Conservation (phyloP, 1,284 basidiomycete species). For the Pterulicium gracile region DNA sequence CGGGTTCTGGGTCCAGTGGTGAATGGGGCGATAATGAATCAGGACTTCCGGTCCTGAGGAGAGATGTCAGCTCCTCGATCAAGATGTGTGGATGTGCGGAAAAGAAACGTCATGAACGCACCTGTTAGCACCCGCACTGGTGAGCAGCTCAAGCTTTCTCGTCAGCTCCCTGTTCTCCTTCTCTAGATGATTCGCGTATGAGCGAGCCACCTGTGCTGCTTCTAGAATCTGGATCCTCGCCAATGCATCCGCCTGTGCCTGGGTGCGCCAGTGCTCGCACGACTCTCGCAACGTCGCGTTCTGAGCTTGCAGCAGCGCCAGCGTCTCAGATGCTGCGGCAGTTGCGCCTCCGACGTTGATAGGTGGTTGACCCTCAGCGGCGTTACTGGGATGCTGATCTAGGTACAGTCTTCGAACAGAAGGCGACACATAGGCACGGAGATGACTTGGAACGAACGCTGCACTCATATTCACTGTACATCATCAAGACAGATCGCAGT, state of each 20-base stretch:
- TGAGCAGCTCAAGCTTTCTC: background rate
- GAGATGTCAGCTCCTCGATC: background rate
- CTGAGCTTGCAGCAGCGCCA: background rate
- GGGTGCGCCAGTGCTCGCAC: background rate
- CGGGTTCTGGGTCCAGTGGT: background rate
- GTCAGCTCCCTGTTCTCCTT: background rate
- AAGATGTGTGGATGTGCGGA: background rate
- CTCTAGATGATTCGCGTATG: background rate
- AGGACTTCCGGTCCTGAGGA: background rate
- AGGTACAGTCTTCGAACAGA: background rate
- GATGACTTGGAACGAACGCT: background rate
- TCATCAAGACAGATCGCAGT: background rate
- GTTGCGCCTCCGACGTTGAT: background rate
- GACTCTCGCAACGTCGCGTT: background rate
- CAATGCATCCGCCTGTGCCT: background rate
- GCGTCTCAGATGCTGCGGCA: background rate
- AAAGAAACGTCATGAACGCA: background rate
- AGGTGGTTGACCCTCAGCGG: background rate
- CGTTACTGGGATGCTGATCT: background rate
- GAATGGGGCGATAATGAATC: background rate
- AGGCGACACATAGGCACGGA: background rate
- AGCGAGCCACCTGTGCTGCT: background rate
- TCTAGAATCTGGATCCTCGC: background rate
- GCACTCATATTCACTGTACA: background rate
- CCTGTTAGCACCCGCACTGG: background rate